phyloP scores from a whole-genome alignment of 352 stramenopile species.

The Globisporangium uncinulatum region DNA sequence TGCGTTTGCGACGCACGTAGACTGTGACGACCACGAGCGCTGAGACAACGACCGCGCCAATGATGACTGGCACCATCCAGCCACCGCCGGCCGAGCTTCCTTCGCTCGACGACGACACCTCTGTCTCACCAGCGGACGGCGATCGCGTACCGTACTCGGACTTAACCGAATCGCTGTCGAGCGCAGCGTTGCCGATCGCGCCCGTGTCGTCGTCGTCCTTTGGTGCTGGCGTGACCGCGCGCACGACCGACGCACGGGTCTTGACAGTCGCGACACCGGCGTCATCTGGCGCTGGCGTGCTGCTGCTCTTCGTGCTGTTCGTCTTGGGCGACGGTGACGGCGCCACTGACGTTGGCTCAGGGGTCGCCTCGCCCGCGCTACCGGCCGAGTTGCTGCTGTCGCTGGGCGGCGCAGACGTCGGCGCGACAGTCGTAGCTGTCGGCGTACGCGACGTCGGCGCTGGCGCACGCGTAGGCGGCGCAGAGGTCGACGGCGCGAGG shows the following conservation, averaged over 20 bases:
- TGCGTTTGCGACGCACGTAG: slow-evolving; percentile 44
- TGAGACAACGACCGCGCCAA: slow-evolving; percentile 46
- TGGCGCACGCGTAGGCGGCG: background rate
- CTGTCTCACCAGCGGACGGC: slow-evolving; percentile 15
- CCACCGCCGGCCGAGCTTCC: slow-evolving; percentile 18
- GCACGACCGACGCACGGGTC: slow-evolving; percentile 13
- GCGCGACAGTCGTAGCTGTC: slow-evolving; percentile 14
- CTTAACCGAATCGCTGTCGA: slow-evolving; percentile 31
- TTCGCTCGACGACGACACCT: slow-evolving; percentile 11
- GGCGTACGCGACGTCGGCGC: slow-evolving; percentile 11
- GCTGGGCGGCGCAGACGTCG: slow-evolving; percentile 15
- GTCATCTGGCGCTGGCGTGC: slow-evolving; percentile 13
- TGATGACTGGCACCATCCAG: slow-evolving; percentile 56
- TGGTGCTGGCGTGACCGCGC: slow-evolving; percentile 17
- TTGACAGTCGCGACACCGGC: slow-evolving; percentile 17
- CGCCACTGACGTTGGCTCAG: slow-evolving; percentile 14
- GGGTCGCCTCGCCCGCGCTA: slow-evolving; percentile 11
- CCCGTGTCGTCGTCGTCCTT: slow-evolving; percentile 15
- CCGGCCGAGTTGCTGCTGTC: background rate
- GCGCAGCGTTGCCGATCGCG: slow-evolving; percentile 16
- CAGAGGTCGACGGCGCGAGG: background rate
- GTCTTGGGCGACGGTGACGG: slow-evolving; percentile 11
- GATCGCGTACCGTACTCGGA: slow-evolving; percentile 44
- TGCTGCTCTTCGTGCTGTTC: slow-evolving; percentile 3
- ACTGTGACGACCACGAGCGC: slow-evolving; percentile 51